Evolutionary conservation across 2,329 filamentous ascomycete species (phyloP).

Genomic region (Penicillium olsonii): DNA sequence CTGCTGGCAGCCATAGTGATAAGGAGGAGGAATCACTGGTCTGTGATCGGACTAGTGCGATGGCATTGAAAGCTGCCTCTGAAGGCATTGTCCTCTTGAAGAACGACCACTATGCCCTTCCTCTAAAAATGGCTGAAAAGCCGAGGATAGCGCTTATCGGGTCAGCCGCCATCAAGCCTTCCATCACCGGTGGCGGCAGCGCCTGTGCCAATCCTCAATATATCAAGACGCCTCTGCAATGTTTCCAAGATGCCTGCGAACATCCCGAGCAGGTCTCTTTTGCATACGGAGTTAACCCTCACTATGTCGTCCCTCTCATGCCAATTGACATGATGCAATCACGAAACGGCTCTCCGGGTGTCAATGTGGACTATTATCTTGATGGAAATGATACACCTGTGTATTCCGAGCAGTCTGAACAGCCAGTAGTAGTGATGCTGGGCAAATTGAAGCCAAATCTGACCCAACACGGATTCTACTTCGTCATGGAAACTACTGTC

Average conservation of each 20-base stretch:
- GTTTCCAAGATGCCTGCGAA: neutral
- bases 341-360: neutral
- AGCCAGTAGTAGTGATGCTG: neutral
- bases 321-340: neutral
- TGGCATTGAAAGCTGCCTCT: neutral
- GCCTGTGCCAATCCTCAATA: constrained; percentile 5
- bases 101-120: constrained; percentile 2
- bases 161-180: neutral
- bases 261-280: neutral
- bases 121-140: neutral
- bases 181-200: constrained; percentile 7
- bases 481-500: neutral
- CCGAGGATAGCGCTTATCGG: constrained; percentile 7
- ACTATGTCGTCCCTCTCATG: neutral
- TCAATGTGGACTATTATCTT: neutral
- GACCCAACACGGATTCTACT: neutral
- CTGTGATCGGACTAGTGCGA: neutral
- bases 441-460: neutral
- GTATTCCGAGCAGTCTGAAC: neutral
- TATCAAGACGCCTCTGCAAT: neutral
- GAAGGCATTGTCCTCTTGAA: constrained; percentile 9
- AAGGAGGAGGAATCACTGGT: neutral
- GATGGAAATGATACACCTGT: neutral
- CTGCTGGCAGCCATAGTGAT: neutral
- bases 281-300: neutral